Conservation (phyloP, 179 eudicot genomes). For the Camellia oleifera region DNA sequence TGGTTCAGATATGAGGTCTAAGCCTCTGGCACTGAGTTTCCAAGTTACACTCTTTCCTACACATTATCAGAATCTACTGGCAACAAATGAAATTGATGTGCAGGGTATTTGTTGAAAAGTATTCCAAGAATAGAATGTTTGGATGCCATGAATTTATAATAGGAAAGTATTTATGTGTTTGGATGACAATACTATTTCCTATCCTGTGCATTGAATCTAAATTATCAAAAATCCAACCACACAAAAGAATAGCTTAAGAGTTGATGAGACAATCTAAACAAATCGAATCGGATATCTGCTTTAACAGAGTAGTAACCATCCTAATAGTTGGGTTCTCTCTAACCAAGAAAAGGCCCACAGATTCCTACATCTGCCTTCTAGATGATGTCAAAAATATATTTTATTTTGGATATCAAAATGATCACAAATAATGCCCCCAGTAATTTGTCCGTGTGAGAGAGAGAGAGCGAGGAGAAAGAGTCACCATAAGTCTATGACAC, state of each 20-base stretch:
- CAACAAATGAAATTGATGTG: too few species aligned
- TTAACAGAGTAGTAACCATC: neutral
- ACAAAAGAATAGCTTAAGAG: neutral
- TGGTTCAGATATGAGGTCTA: neutral
- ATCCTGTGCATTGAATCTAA: neutral
- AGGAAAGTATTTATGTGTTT: neutral
- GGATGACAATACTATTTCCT: neutral
- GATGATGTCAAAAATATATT: neutral
- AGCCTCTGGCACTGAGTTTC: neutral
- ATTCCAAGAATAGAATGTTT: too few species aligned
- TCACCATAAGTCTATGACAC: neutral
- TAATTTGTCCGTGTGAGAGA: neutral
- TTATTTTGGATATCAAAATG: neutral
- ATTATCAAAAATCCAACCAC: neutral
- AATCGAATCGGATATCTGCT: neutral
- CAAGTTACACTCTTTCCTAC: neutral
- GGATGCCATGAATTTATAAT: neutral
- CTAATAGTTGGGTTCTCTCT: neutral
- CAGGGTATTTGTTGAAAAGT: too few species aligned
- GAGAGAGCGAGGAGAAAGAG: neutral
- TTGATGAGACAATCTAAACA: neutral
- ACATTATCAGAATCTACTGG: too few species aligned
- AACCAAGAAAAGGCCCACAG: neutral
- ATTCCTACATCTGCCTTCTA: neutral
- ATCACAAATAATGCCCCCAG: neutral